phyloP scores from a whole-genome alignment of 495 filamentous ascomycete genomes.

The Saxophila tyrrhenica region DNA sequence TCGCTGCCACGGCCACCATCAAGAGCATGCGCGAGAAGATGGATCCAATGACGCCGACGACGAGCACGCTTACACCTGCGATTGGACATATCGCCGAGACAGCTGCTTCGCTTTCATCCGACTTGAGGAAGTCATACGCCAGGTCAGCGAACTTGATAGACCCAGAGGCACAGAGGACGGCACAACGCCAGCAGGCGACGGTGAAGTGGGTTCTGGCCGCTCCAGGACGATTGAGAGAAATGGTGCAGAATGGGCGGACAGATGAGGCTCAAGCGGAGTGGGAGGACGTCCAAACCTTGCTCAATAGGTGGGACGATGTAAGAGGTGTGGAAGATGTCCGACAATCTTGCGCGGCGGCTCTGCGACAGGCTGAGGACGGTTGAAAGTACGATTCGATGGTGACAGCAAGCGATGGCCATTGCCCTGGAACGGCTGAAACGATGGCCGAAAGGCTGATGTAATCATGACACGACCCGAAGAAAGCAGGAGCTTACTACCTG shows the following conservation, averaged over 20 bases:
- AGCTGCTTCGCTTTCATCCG: conserved; percentile 48
- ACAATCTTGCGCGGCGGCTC: neutral
- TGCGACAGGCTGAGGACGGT: neutral
- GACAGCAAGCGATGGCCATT: no score
- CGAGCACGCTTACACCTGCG: conserved; percentile 60
- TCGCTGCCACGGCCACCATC: conserved; percentile 90
- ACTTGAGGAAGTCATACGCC: conserved; percentile 27
- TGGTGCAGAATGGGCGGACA: conserved; percentile 43
- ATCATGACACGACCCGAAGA: no score
- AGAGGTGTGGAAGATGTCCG: conserved; percentile 25
- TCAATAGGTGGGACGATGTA: conserved; percentile 28
- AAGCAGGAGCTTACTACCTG: no score
- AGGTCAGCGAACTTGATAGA: conserved; percentile 28
- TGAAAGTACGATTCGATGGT: no score
- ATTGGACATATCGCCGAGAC: conserved; percentile 74
- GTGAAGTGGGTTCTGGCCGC: conserved; percentile 61
- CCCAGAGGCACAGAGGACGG: conserved; percentile 20
- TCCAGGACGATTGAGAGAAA: conserved; percentile 38
- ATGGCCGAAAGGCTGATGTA: no score
- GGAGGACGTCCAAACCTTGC: conserved; percentile 22
- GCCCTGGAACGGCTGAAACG: no score
- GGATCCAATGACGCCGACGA: conserved; percentile 60
- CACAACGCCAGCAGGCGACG: conserved; percentile 44
- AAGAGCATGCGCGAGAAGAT: conserved; percentile 68
- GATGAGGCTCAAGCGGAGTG: conserved; percentile 50